phyloP scores from a whole-genome alignment of 2,329 filamentous ascomycete species.

The Talaromyces sp. region DNA sequence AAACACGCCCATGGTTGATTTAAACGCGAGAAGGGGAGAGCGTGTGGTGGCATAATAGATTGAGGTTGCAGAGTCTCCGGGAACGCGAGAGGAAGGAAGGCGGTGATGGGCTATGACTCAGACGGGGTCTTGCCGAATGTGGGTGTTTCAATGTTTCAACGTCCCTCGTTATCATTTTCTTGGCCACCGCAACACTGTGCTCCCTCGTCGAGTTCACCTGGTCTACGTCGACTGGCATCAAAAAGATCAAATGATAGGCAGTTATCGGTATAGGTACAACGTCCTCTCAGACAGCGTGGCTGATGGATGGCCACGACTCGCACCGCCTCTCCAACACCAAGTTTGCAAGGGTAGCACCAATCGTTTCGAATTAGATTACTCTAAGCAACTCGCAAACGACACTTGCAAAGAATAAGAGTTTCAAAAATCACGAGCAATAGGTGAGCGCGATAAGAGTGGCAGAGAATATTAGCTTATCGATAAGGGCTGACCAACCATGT shows the following conservation, averaged over 20 bases:
- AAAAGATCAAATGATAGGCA: not conserved
- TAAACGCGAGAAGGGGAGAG: not conserved
- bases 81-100: not conserved
- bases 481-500: not conserved
- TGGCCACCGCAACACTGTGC: not conserved
- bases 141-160: not conserved
- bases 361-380: not conserved
- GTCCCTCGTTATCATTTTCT: not conserved
- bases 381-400: not conserved
- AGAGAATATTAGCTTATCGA: not conserved
- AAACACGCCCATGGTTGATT: conserved; percentile 7
- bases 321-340: not conserved
- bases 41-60: not conserved
- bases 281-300: not conserved
- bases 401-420: not conserved
- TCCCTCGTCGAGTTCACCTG: not conserved
- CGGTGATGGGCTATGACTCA: not conserved
- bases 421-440: not conserved
- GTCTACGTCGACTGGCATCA: not conserved
- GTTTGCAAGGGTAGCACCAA: not conserved
- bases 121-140: not conserved
- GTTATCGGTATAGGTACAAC: not conserved
- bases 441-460: not conserved
- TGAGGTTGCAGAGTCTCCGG: not conserved
- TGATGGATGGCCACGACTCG: not conserved